Evolutionary conservation across 225 moss, liverwort and hornwort species (phyloP), one percentile per base, ranked within the genome.

Genomic region (Neckera pumila): DNA sequence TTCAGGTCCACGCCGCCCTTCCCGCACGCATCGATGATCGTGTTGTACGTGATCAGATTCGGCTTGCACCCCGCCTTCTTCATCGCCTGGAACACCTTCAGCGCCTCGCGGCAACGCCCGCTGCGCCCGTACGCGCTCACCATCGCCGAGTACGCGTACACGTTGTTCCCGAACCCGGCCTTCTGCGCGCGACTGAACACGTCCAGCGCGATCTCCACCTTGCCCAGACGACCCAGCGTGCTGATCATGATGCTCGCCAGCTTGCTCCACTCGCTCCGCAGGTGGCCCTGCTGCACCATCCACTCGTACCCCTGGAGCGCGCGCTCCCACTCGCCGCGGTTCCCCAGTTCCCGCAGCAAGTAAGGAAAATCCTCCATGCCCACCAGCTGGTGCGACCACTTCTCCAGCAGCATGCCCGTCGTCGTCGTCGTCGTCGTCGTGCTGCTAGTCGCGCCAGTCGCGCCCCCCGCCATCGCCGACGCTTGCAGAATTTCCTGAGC

Each of bases 51-150:
- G 42, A 98, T 96, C 81, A 98, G 86, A 64, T 98, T 98, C 17
- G 98, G 98, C 88, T 96, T 97, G 94, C 98, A 98, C 13, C 98
- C 98, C 51, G 97, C 95, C 71, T 93, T 98, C 93, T 98, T 98
- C 98, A 98, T 98, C 66, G 92, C 91, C 90, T 98, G 96, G 80
- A 98, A 98, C 19, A 98, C 97, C 84, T 97, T 96, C 4, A 98
- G 92, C 30, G 98, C 98, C 92, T 98, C 98, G 27, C 96, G 94
- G 58, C 98, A 98, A 30, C 97, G 93, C 21, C 98, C 98, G 91
- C 98, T 98, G 16, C 98, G 93, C 0, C 98, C 98, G 54, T 97
- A 98, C 5, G 98, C 98, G 87, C 98, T 98, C 40, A 98, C 97
- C 84, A 98, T 94, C 20, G 98, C 98, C 6, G 98, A 98, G 84